Base-by-base conservation (phyloP, 2,329 filamentous ascomycete genomes). In the Fusarium palustre region DNA sequence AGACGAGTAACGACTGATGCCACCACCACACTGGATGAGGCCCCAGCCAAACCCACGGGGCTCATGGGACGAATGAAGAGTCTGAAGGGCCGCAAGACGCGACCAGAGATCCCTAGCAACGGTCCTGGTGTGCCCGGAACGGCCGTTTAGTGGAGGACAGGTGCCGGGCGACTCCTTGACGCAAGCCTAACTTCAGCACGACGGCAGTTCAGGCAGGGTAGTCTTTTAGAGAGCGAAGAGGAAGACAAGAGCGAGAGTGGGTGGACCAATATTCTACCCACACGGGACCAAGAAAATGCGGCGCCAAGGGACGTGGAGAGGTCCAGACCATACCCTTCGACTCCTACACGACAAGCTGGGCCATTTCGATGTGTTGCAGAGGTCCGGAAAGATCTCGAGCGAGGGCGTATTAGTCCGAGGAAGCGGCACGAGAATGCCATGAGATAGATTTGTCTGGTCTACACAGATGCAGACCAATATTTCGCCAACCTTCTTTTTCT, bases 51-150 rank as follows among this genome's bases (percentile, higher is more conserved):
- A 76, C 78, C 79, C 48, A 86, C 87, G 47, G 91, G 92, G 3
- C 90, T 97, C 66, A 78, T 97, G 66, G 92, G 88, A 54, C 88
- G 93, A 56, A 92, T 96, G 82, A 94, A 92, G 86, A 93, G 91
- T 79, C 81, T 96, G 80, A 94, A 93, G 83, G 90, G 91, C 52
- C 85, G 90, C 69, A 76, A 78, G 62, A 72, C 78, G 47, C 74
- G 73, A 39, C 71, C 71, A 50, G 73, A 81, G 80, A 74, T 79
- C 77, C 60, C 81, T 77, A 69, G 77, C 74, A 66, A 76, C 72
- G 71, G 78, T 74, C 57, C 73, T 43, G 76, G 79, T 52, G 79
- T 74, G 43, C 80, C 80, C 55, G 81, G 81, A 62, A 81, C 80
- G 50, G 81, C 80, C 57, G 79, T 80, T 60, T 83, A 81, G 76